Percentiles rank a stretch among this genome's conserved stretches.
phyloP scores from a whole-genome alignment of 768 basidiomycete genomes.

The Suillus hirtellus region DNA sequence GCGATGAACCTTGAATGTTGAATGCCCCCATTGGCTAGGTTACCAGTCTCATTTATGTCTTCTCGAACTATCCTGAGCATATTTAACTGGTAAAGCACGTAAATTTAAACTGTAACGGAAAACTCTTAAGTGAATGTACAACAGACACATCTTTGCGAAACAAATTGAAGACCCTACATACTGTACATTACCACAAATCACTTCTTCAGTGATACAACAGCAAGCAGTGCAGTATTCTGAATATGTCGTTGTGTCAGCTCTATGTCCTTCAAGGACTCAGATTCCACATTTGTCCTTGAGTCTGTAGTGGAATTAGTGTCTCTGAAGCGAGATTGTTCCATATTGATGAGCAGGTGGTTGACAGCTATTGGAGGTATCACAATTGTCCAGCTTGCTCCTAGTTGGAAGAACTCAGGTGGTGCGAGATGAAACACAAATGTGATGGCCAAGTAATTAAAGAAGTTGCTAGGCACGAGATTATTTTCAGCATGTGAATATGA shows the following conservation, averaged over 20 bases:
- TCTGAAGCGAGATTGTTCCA: slow-evolving; percentile 6
- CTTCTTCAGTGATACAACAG: background rate
- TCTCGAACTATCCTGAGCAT: background rate
- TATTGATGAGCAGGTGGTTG: slow-evolving; percentile 8
- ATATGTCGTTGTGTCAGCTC: background rate
- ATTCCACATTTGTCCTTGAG: background rate
- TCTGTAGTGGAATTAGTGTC: background rate
- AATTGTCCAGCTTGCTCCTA: slow-evolving; percentile 3
- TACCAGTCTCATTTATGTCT: background rate
- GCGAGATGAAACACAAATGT: background rate
- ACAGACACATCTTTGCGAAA: background rate
- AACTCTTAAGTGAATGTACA: background rate
- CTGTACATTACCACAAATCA: background rate
- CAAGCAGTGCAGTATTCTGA: background rate
- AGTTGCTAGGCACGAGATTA: slow-evolving; percentile 5
- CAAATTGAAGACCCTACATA: background rate
- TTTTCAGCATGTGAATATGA: background rate
- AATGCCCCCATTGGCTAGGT: background rate
- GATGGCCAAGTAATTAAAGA: background rate
- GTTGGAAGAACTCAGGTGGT: background rate
- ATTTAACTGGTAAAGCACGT: background rate
- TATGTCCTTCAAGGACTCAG: background rate
- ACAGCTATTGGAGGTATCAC: slow-evolving; percentile 9
- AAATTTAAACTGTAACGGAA: background rate
- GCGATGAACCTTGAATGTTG: slow-evolving; percentile 40